phyloP scores from a whole-genome alignment of 2,329 filamentous ascomycete genomes.

The Penicillium sp. region DNA sequence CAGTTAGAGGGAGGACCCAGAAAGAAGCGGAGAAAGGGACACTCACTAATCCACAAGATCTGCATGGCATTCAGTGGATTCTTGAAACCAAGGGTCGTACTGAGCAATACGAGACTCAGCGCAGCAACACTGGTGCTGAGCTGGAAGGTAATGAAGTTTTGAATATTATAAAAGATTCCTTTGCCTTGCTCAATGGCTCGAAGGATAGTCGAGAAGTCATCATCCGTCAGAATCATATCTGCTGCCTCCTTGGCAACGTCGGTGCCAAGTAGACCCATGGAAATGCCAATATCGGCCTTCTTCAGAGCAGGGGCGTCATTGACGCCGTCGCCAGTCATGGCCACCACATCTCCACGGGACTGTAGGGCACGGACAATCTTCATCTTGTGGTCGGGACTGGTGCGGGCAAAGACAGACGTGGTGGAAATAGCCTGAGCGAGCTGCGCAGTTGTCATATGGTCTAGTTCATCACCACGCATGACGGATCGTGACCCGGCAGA shows the following conservation, averaged over 20 bases:
- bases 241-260: constrained; percentile 95
- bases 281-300: constrained; percentile 95
- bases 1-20: constrained; percentile 25
- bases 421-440: constrained; percentile 80
- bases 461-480: constrained; percentile 86
- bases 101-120: constrained; percentile 84
- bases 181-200: constrained; percentile 98
- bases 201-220: constrained; percentile 88
- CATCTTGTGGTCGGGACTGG: constrained; percentile 95
- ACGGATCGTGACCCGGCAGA: constrained; percentile 61
- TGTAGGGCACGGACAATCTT: constrained; percentile 94
- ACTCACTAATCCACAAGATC: constrained; percentile 98
- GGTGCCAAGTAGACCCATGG: constrained; percentile 92
- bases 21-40: not conserved
- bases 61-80: constrained; percentile 99
- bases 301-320: constrained; percentile 97
- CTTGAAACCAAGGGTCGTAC: constrained; percentile 88
- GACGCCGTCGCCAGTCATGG: constrained; percentile 98
- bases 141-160: constrained; percentile 98
- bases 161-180: constrained; percentile 99
- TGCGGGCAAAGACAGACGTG: constrained; percentile 93
- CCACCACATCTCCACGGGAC: constrained; percentile 89
- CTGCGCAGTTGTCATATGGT: constrained; percentile 82
- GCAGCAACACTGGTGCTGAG: constrained; percentile 95
- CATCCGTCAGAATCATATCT: constrained; percentile 84